These are phyloP conservation scores for Capsicum rhomboideum DNA, from an alignment of 257 asterid species.

Conservation along the genomic window DNA sequence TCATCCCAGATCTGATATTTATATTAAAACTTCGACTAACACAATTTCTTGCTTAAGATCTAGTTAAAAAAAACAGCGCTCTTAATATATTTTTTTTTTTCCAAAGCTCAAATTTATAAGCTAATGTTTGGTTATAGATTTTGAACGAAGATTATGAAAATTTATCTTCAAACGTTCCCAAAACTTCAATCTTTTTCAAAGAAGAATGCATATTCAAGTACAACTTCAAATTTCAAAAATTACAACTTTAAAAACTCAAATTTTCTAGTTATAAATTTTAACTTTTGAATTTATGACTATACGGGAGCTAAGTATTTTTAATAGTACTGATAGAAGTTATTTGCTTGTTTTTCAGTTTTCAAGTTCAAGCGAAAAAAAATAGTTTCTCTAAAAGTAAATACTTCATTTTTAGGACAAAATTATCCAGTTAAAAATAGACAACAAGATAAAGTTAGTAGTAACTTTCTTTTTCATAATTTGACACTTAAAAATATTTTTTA, in stretches of 20 bases:
- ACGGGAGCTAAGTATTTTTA: background rate
- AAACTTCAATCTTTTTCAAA: background rate
- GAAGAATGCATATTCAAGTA: background rate
- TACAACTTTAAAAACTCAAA: background rate
- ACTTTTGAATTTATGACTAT: background rate
- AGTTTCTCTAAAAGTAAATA: background rate
- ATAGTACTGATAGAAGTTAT: too few relatives aligned
- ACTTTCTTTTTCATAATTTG: background rate
- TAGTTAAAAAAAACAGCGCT: fast-evolving
- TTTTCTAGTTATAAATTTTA: background rate
- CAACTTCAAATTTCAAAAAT: background rate
- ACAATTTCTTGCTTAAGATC: background rate
- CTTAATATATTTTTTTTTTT: too few relatives aligned
- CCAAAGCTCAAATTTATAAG: background rate
- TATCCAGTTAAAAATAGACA: background rate
- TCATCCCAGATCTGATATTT: background rate
- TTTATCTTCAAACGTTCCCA: background rate
- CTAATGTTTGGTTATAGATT: background rate
- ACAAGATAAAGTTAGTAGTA: background rate
- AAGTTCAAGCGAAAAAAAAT: background rate
- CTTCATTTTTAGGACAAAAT: background rate
- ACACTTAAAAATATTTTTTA: background rate
- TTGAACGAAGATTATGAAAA: background rate
- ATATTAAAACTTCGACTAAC: background rate
- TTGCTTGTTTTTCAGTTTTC: background rate